Base-by-base conservation (phyloP, 805 yeast genomes). In the Brettanomyces naardenensis region DNA sequence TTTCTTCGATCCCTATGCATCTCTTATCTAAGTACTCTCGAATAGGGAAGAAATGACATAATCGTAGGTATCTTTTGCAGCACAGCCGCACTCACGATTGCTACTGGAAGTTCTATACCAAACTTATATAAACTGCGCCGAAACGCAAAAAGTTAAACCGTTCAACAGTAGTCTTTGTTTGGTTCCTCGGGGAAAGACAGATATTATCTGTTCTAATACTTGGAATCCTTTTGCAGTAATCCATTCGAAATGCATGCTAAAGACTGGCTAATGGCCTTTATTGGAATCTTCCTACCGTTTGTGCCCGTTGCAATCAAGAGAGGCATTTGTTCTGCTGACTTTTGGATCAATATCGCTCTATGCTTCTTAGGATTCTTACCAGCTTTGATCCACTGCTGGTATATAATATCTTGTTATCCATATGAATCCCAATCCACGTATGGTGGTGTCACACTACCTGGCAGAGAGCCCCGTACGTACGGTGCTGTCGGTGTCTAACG, bases 361-460 rank as follows among this genome's bases (percentile, higher is more conserved):
- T 80, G 87, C 57, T 51, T 74, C 40, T 65, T 85, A 31, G 92
- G 94, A 1, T 78, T 69, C 54, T 52, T 85, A 38, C 95, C 95
- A 1, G 95, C 92, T 9, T 68, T 84, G 27, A 58, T 85, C 43
- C 95, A 85, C 52, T 64, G 80, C 29, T 79, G 85, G 74, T 85
- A 83, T 58, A 80, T 85, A 50, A 83, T 85, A 39, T 75, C 86
- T 39, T 67, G 73, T 48, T 81, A 81, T 53, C 94, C 94, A 7
- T 52, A 58, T 19, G 61, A 59, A n/a, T 36, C 51, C 4, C 34
- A 41, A 4, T 43, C 56, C 5, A 41, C 46, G 1, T 57, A 55
- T 39, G 37, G 37, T 3, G 64, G 66, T 19, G 56, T 55, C 28
- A 62, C 66, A 7, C 32, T 57, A 11, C 65, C 65, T 4, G 65